phyloP scores from a whole-genome alignment of 768 basidiomycete species.

The Trametes coccinea region DNA sequence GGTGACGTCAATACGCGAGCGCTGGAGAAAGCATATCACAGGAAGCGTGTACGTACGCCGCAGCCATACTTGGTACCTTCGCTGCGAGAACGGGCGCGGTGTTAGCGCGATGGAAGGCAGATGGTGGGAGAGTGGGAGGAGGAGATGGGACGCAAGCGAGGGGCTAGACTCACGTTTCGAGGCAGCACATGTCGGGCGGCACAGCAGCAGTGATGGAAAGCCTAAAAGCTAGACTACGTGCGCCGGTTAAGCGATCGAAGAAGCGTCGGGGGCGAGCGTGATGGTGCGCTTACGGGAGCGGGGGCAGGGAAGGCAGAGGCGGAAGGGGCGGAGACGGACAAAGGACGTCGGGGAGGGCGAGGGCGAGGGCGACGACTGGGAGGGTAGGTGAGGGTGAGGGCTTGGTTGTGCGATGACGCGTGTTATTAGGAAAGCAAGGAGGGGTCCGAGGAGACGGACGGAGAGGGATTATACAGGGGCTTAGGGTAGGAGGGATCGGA shows the following conservation, averaged over 20 bases:
- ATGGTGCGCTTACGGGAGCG: slow-evolving; percentile 19
- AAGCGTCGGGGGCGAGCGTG: slow-evolving; percentile 17
- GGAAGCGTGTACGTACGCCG: slow-evolving; percentile 40
- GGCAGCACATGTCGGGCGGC: slow-evolving; percentile 37
- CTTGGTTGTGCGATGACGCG: not conserved
- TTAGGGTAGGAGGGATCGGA: slow-evolving; percentile 16
- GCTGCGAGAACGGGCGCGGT: slow-evolving; percentile 40
- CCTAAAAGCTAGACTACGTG: slow-evolving; percentile 16
- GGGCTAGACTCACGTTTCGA: slow-evolving; percentile 37
- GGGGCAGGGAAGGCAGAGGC: slow-evolving; percentile 16
- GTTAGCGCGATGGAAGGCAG: slow-evolving; percentile 23
- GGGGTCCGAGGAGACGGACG: slow-evolving; percentile 8
- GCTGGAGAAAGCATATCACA: slow-evolving; percentile 15
- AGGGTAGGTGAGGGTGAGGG: not conserved
- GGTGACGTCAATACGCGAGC: slow-evolving; percentile 27
- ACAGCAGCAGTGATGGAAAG: slow-evolving; percentile 22
- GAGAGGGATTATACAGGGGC: slow-evolving; percentile 14
- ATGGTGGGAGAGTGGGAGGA: slow-evolving; percentile 17
- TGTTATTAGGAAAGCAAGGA: slow-evolving; percentile 8
- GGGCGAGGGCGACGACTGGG: not conserved
- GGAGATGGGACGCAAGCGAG: not conserved
- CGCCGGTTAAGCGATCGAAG: slow-evolving; percentile 11
- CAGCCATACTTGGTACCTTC: slow-evolving; percentile 77
- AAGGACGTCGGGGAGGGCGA: slow-evolving; percentile 3
- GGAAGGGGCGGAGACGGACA: slow-evolving; percentile 16